A percentile compares a stretch with the other conserved stretches of the same genome.
phyloP scores from a whole-genome alignment of 257 asterid species.

The Fraxinus quadrangulata region DNA sequence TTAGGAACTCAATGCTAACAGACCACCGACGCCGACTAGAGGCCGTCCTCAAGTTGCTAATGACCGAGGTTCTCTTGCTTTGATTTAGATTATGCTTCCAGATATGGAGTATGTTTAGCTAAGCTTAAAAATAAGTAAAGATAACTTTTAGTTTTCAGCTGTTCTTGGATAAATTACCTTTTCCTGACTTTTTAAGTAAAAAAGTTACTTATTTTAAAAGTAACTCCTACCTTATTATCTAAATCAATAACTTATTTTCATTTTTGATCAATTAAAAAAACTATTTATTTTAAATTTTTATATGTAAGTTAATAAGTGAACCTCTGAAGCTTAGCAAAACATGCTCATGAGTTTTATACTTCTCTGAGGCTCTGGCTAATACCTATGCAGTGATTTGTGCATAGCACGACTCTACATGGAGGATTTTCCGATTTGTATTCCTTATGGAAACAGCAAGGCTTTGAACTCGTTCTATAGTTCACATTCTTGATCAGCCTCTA shows the following conservation, averaged over 20 bases:
- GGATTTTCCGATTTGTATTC: slow-evolving; percentile 30
- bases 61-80: slow-evolving; percentile 95
- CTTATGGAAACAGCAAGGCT: slow-evolving; percentile 29
- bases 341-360: slow-evolving; percentile 20
- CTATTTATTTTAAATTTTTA: not conserved
- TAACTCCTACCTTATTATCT: not conserved
- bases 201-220: not conserved
- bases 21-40: slow-evolving; percentile 98
- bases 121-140: not conserved
- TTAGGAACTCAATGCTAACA: slow-evolving; percentile 95
- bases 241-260: not conserved
- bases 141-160: not conserved
- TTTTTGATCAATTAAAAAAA: not conserved
- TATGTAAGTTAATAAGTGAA: slow-evolving; percentile 22
- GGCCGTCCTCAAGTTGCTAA: slow-evolving; percentile 93
- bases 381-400: slow-evolving; percentile 69
- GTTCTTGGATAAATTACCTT: not conserved
- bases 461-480: slow-evolving; percentile 20
- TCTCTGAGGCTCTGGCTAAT: slow-evolving; percentile 49
- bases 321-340: not conserved
- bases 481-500: slow-evolving; percentile 21
- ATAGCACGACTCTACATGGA: slow-evolving; percentile 49
- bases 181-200: not conserved
- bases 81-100: slow-evolving; percentile 58
- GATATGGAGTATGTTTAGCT: slow-evolving; percentile 17